phyloP scores from a whole-genome alignment of 331 rosid species.

The Ulmus americana region DNA sequence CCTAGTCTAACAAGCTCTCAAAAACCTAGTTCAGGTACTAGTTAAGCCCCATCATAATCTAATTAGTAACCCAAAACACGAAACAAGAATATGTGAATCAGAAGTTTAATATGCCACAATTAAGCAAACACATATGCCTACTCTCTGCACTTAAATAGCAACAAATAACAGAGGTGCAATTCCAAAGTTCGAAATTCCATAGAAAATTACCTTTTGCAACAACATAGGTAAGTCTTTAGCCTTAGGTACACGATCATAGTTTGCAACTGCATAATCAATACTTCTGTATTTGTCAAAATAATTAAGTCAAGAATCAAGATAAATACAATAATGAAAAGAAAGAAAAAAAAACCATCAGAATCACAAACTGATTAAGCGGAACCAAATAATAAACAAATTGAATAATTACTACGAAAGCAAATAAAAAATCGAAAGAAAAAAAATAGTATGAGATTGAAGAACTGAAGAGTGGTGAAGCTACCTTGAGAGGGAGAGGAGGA shows the following conservation, averaged over 20 bases:
- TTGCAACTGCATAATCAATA: conserved; percentile 70
- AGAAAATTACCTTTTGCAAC: conserved; percentile 59
- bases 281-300: conserved; percentile 49
- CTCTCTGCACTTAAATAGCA: not conserved
- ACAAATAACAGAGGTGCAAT: conserved; percentile 2
- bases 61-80: not conserved
- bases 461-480: conserved; percentile 1
- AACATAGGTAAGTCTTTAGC: conserved; percentile 40
- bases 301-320: conserved; percentile 22
- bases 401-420: not conserved
- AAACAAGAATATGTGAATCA: not conserved
- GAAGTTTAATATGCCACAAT: not conserved
- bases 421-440: no score
- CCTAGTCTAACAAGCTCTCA: not conserved
- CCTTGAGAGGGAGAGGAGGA: conserved; percentile 59
- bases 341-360: not conserved
- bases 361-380: not conserved
- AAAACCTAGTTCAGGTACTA: not conserved
- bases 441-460: not conserved
- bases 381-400: no score
- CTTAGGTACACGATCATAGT: conserved; percentile 40
- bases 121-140: not conserved
- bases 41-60: not conserved
- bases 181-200: not conserved
- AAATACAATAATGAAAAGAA: not conserved